Percentiles rank a stretch among this genome's conserved stretches.
Conservation (phyloP, 1,284 basidiomycete genomes). For the Phellopilus nigrolimitatus region DNA sequence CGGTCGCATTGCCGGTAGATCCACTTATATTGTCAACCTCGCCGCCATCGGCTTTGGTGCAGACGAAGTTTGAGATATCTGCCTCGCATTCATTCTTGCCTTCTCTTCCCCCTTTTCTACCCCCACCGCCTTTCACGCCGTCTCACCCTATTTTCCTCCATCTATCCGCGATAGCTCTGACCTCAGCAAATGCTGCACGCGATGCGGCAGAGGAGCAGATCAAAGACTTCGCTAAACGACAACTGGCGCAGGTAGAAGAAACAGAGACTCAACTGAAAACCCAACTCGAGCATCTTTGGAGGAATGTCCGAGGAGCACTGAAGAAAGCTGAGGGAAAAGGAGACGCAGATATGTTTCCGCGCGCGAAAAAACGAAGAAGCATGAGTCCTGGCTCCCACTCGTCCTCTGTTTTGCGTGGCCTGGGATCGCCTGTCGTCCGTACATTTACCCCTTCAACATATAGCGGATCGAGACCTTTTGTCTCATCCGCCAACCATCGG, state of each 20-base stretch:
- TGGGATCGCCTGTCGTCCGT: conserved; percentile 30
- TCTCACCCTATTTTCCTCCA: conserved; percentile 66
- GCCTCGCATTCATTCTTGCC: conserved; percentile 35
- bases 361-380: conserved; percentile 11
- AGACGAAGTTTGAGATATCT: conserved; percentile 14
- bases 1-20: conserved; percentile 43
- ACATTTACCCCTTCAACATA: conserved; percentile 51
- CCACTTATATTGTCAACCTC: conserved; percentile 28
- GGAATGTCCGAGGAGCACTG: conserved; percentile 48
- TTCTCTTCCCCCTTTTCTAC: conserved; percentile 70
- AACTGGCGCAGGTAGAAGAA: conserved; percentile 51
- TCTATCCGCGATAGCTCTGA: conserved; percentile 52
- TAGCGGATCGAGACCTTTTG: conserved; percentile 29
- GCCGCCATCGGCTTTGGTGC: conserved; percentile 23
- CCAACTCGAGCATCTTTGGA: conserved; percentile 63
- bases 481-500: conserved; percentile 32
- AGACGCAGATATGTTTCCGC: conserved; percentile 17
- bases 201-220: conserved; percentile 56
- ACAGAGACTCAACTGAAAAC: conserved; percentile 50
- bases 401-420: not conserved
- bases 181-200: conserved; percentile 51
- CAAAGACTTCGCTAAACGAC: conserved; percentile 47
- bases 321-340: conserved; percentile 42
- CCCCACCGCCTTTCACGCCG: conserved; percentile 71
- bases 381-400: conserved; percentile 4